A percentile compares a stretch with the other conserved stretches of the same genome.
phyloP scores from a whole-genome alignment of 371 early-diverging fungal species.

The Mucor lusitanicus region DNA sequence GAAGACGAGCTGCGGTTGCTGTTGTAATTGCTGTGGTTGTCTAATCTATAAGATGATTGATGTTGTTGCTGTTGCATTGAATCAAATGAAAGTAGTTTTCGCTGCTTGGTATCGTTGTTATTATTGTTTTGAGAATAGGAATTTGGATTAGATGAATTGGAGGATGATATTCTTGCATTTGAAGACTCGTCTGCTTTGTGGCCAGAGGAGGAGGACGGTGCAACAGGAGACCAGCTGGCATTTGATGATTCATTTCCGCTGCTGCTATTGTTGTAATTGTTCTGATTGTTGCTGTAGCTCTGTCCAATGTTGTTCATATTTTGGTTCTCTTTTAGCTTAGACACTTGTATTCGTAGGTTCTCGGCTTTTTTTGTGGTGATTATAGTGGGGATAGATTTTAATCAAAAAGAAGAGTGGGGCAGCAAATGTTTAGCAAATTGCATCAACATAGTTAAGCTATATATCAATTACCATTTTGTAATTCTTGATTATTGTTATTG shows the following conservation, averaged over 20 bases:
- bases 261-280: background rate
- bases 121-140: background rate
- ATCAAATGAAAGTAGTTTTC: constrained; percentile 17
- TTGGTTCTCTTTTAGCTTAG: constrained; percentile 21
- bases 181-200: background rate
- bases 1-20: background rate
- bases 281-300: background rate
- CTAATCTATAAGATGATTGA: constrained; percentile 10
- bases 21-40: background rate
- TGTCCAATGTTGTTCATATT: background rate
- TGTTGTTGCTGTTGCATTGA: constrained; percentile 16
- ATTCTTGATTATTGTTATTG: constrained; percentile 17
- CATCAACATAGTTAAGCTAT: background rate
- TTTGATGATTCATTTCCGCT: background rate
- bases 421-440: background rate
- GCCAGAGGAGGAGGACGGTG: background rate
- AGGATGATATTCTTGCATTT: background rate
- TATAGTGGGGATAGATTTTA: background rate
- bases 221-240: background rate
- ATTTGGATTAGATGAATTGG: background rate
- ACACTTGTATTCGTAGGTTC: constrained; percentile 25
- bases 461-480: constrained; percentile 18
- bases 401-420: background rate
- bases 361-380: constrained; percentile 18
- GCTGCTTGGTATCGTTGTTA: constrained; percentile 11